Base-by-base conservation (phyloP, 2,329 filamentous ascomycete genomes). In the Penicillium brevicompactum region DNA sequence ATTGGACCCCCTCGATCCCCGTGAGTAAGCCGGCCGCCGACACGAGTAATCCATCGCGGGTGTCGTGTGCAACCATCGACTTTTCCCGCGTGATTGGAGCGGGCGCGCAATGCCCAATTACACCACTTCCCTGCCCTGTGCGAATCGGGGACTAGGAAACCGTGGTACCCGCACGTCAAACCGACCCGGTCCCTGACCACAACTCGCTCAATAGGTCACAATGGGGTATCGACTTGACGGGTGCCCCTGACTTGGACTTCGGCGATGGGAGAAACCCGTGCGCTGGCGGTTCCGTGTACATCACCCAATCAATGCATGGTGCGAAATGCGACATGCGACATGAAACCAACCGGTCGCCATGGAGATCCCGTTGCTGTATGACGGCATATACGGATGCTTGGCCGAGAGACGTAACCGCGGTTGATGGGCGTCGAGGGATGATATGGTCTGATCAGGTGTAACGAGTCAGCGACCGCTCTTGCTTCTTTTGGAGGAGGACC, bases 321-420 rank as follows among this genome's bases (percentile, higher is more conserved):
- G 21, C 7, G 11, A 4, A n/a, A 37, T 21, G 14, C 18, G 9
- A 4, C 38, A 37, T 21, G 14, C 27, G 13, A 30, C n/a, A 16
- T 53, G 31, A 38, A 53, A 49, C 40, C 42, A 38, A 37, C 13
- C 51, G 46, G 51, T 44, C 30, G 16, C 38, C 27, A 16, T 49
- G 16, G 30, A 37, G 22, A 30, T 9, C 10, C 9, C 18, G 30
- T 31, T 18, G 13, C 21, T 44, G n/a, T 8, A 38, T 16, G n/a
- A 16, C 13, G 16, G 1, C 7, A 30, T 52, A 18, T 21, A 40
- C 10, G 21, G 18, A n/a, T 34, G 31, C 24, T 27, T 27, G 31
- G 31, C 31, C 31, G 8, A 27, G 24, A 27, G 24, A 27, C 24
- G 24, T 27, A 8, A 27, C 24, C 24, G 22, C 41, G 24, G 38